A percentile compares a stretch with the other conserved stretches of the same genome.
These are phyloP conservation scores for Skeletonema costatum DNA, from an alignment of 108 stramenopile species.

Conservation along the genomic window DNA sequence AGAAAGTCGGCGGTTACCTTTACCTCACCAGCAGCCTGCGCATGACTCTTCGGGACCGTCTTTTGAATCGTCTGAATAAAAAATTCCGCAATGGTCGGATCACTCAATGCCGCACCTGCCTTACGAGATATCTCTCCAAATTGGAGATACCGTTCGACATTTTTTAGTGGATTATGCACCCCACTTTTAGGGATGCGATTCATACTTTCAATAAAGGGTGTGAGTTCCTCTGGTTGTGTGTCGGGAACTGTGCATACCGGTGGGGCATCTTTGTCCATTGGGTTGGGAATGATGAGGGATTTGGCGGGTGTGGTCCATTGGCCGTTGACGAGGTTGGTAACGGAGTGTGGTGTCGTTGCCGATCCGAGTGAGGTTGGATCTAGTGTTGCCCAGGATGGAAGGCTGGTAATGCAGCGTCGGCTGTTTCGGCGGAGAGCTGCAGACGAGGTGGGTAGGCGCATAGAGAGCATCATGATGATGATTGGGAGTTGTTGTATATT, in stretches of 20 bases:
- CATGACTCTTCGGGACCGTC: conserved; percentile 94
- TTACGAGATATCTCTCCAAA: conserved; percentile 86
- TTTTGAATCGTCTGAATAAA: conserved; percentile 88
- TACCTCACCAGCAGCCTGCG: conserved; percentile 90
- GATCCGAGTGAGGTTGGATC: conserved; percentile 78
- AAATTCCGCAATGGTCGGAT: conserved; percentile 87
- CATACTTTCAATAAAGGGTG: conserved; percentile 82
- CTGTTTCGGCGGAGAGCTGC: neutral
- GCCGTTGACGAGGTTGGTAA: conserved; percentile 78
- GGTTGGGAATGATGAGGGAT: conserved; percentile 72
- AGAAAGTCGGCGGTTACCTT: conserved; percentile 84
- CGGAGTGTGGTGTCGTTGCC: conserved; percentile 50
- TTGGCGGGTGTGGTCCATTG: conserved; percentile 48
- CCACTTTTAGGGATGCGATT: conserved; percentile 79
- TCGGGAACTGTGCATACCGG: conserved; percentile 83
- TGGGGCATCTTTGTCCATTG: conserved; percentile 63
- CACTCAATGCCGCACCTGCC: conserved; percentile 76
- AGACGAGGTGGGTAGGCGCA: conserved; percentile 9
- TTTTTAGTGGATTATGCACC: conserved; percentile 90
- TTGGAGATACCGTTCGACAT: conserved; percentile 89
- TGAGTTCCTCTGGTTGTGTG: conserved; percentile 69
- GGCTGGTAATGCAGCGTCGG: conserved; percentile 23
- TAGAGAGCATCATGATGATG: conserved; percentile 10
- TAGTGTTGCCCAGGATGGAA: conserved; percentile 79
- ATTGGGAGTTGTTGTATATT: no score